Conservation (phyloP, 2,329 filamentous ascomycete species). For the Monosporascus sp. region DNA sequence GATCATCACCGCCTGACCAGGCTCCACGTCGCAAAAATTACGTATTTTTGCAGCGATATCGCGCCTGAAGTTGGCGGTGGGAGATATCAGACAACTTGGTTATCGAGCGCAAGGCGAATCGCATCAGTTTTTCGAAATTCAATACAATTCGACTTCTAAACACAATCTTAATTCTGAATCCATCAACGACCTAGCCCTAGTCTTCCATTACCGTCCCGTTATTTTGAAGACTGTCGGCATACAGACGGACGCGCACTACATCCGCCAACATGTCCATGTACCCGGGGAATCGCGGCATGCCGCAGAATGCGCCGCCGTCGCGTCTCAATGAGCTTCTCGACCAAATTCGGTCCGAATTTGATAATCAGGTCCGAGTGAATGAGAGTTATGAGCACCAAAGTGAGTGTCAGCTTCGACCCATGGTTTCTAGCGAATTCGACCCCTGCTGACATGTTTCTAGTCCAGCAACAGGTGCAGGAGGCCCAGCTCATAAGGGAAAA, state of each 20-base stretch:
- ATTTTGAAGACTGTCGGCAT: too few species aligned
- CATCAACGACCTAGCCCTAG: too few species aligned
- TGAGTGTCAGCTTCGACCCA: constrained; percentile 47
- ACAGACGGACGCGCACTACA: background rate
- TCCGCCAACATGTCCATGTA: constrained; percentile 66
- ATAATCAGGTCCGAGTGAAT: constrained; percentile 72
- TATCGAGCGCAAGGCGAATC: background rate
- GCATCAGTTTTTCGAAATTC: background rate
- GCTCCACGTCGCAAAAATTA: background rate
- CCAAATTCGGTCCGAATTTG: constrained; percentile 85
- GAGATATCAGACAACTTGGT: background rate
- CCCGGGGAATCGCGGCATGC: constrained; percentile 75
- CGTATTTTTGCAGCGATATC: background rate
- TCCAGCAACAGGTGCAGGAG: constrained; percentile 85
- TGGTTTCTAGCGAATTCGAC: background rate
- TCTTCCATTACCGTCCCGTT: too few species aligned
- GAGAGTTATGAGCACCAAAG: constrained; percentile 91
- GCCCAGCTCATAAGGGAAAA: constrained; percentile 92
- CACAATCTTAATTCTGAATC: too few species aligned
- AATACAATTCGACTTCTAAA: too few species aligned
- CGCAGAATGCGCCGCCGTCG: constrained; percentile 45
- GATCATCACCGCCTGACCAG: background rate
- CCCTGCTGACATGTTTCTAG: constrained; percentile 43
- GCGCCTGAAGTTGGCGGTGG: background rate
- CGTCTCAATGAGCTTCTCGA: constrained; percentile 91